Evolutionary conservation across 1,284 basidiomycete species (phyloP), one percentile per base, ranked within the genome.

Genomic region (Rhodofomes roseus): DNA sequence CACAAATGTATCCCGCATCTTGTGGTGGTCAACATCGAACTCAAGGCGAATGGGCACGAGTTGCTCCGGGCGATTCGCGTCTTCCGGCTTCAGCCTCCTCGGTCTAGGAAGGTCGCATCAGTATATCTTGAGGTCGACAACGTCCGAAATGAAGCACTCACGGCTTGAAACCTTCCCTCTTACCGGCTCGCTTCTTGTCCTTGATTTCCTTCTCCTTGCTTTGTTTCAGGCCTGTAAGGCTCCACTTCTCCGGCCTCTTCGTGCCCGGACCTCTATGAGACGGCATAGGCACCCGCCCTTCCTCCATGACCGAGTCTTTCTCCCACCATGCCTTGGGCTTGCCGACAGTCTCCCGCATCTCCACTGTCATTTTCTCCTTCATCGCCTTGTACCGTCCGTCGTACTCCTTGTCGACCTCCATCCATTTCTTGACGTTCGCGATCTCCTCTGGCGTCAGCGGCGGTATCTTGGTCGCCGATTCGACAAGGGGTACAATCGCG

Each of bases 41-140:
- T 99, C 97, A 55, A 99, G 79, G 22, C 96, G 86, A 55, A 99
- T 92, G 2, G 96, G 96, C 6, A 99, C 91, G 39, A 98, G 85
- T 67, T 86, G 80, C 70, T 96, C 95, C 8, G 85, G 81, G 36
- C 80, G 76, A 62, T 85, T 80, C 4, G 85, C 84, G 36, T 88
- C 81, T 51, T 84, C 79, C 16, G 77, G 71, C 11, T 81, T 74
- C 36, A 92, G 69, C 66, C 81, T 83, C 59, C 88, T 79, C 12
- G 89, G 88, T 64, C 89, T 92, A 56, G 40, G 18, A 14, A 50
- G 14, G 23, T 2, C 58, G 51, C n/a, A n/a, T 31, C 25, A 54
- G 31, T 25, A 62, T 62, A 27, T 40, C 31, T 36, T 0, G 18
- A 36, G 8, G 20, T 25, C 25, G 31, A 43, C 23, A 25, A 43